Base-by-base conservation (phyloP, 306 rosid species). In the Chamaecrista fasciculata region DNA sequence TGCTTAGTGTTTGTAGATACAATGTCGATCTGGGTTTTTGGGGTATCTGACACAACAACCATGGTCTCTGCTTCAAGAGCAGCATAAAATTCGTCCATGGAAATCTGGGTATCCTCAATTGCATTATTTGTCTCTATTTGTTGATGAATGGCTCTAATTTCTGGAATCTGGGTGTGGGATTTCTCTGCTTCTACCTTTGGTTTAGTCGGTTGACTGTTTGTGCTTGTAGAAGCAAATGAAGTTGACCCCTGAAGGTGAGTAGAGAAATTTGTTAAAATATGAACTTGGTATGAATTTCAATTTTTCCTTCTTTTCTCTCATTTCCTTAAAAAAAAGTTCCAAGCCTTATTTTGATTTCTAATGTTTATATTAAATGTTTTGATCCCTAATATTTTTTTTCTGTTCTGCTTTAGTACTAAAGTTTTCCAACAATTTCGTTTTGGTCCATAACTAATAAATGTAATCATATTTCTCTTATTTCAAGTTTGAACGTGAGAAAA, bases 81-180 rank as follows among this genome's bases (percentile, higher is more conserved):
- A 44, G 67, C 72, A 44, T 76, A 76, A 62, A 76, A 69, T 62
- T 50, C 58, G 43, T 76, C 76, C 72, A 70, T 76, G n/a, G 47
- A 42, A 42, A 42, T 11, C 47, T 11, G 16, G 47, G 4, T 0
- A 12, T 3, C 47, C 16, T 42, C 47, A 42, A 42, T 67, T 65
- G 26, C 51, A 53, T 40, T 53, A 53, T 40, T 53, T 37, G 51
- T 42, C 12, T 18, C 2, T 18, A 28, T 8, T 43, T 29, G 48
- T 8, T 51, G 37, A 20, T 36, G 4, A n/a, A n/a, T n/a, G 23
- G 1, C 62, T 14, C 5, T 51, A 20, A 16, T 37, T 67, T 50
- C 16, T 14, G 1, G 18, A 25, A 52, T 0, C 2, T 23, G 56
- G 25, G 56, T 20, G 12, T 49, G 28, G 8, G 25, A 20, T 28